Base-by-base conservation (phyloP, 352 stramenopile genomes). In the Globisporangium heterothallicum region DNA sequence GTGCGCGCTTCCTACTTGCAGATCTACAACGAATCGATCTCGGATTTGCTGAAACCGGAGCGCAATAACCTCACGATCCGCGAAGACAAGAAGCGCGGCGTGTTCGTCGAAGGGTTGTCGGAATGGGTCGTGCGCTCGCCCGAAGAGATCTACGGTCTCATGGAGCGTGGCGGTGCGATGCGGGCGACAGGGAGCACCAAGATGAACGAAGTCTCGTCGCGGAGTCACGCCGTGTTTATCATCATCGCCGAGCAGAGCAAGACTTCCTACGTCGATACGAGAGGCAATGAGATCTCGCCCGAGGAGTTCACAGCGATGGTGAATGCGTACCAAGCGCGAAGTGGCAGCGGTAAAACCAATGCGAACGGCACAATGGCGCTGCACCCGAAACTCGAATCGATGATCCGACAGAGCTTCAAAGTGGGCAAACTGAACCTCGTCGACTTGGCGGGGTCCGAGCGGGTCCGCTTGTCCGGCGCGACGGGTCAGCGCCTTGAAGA, bases 11-110 rank as follows among this genome's bases (percentile, higher is more conserved):
- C 80, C 25, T 98, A 97, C 57, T 53, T 97, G 42, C 89, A 98
- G 61, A 98, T 98, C 59, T 98, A 98, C 79, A 97, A 97, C 66
- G 92, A 98, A 56, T 87, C 73, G 30, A 97, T 98, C 55, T 97
- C 84, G 14, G 92, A 98, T 58, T 59, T 98, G 48, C 84, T 98
- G 46, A 97, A 97, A 71, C 86, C 88, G 13, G 92, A 97, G 57
- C 74, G 88, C 6, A 83, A 69, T 47, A 97, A 97, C 51, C 61
- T 98, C 18, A 86, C 84, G n/a, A 97, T 98, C 40, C 76, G 93
- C 40, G 93, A 98, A 58, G 90, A 97, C 63, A 86, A 92, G 66
- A 92, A 91, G 42, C 70, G 86, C 42, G 93, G 93, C 13, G 90
- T 98, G 8, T 98, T 97, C 66, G 93, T 98, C 24, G 92, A 98